A percentile compares a stretch with the other conserved stretches of the same genome.
These are phyloP conservation scores for Trypanosoma mega DNA, from an alignment of 208 protist species.

Conservation along the genomic window DNA sequence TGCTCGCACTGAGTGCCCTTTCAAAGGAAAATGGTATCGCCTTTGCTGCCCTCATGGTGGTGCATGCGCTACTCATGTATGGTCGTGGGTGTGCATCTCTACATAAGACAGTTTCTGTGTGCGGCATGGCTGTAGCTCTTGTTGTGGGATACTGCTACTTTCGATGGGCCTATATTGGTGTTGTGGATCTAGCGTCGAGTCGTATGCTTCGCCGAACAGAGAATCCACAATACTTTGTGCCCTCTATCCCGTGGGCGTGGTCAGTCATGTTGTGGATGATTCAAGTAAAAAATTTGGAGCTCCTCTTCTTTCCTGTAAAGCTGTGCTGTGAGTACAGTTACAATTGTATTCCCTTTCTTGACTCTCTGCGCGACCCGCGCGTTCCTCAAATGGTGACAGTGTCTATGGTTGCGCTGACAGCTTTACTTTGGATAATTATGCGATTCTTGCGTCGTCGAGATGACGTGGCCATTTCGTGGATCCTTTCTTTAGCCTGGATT, in stretches of 20 bases:
- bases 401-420: conserved; percentile 11
- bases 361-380: conserved; percentile 36
- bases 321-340: conserved; percentile 90
- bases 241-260: conserved; percentile 34
- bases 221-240: conserved; percentile 80
- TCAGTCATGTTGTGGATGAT: conserved; percentile 53
- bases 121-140: conserved; percentile 22
- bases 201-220: conserved; percentile 66
- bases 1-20: conserved; percentile 38
- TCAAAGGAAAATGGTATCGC: conserved; percentile 82
- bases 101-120: conserved; percentile 5
- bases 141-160: conserved; percentile 51
- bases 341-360: conserved; percentile 80
- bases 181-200: conserved; percentile 43
- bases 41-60: conserved; percentile 54
- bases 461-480: conserved; percentile 5
- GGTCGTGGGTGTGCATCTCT: conserved; percentile 16
- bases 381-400: conserved; percentile 28
- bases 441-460: conserved; percentile 10
- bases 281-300: conserved; percentile 76
- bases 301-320: conserved; percentile 77
- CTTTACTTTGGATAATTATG: conserved; percentile 19
- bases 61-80: conserved; percentile 48
- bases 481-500: conserved; percentile 42
- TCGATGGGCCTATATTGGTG: conserved; percentile 44